These are phyloP conservation scores for Bonia amplexicaulis DNA, from an alignment of 176 grass and related monocot species.

Conservation along the genomic window DNA sequence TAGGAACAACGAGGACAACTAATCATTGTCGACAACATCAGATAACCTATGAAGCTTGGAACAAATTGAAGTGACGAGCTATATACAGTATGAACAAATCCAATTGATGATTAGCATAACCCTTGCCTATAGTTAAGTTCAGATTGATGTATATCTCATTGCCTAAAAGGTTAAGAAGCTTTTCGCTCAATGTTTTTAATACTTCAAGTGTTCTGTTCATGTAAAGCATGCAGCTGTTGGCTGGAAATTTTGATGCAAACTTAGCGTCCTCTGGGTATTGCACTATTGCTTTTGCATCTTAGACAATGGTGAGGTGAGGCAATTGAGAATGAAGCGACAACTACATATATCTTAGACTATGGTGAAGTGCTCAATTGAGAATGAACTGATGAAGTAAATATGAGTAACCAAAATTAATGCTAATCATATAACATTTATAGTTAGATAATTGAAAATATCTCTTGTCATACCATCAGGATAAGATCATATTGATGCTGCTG, in stretches of 20 bases:
- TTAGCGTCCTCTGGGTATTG: not conserved
- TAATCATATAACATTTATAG: not conserved
- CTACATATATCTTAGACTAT: not conserved
- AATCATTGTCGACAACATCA: not conserved
- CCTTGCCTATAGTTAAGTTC: not conserved
- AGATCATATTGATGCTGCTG: conserved; percentile 67
- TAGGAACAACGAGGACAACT: not conserved
- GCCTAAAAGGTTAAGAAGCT: not conserved
- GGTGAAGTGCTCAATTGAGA: not conserved
- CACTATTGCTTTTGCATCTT: conserved; percentile 16
- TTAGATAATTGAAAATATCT: conserved; percentile 19
- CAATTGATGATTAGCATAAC: not conserved
- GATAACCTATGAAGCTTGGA: not conserved
- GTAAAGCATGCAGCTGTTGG: not conserved
- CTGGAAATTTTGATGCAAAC: conserved; percentile 15
- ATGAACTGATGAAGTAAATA: conserved; percentile 12
- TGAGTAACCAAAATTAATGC: not conserved
- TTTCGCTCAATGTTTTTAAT: conserved; percentile 6
- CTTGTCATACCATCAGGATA: conserved; percentile 74
- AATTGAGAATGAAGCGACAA: conserved; percentile 9
- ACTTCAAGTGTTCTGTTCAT: not conserved
- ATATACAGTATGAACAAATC: not conserved
- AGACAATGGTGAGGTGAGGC: conserved; percentile 6
- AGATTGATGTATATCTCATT: not conserved
- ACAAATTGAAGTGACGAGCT: not conserved